Evolutionary conservation across 2,329 filamentous ascomycete species (phyloP).

Genomic region (Talaromyces sp.): DNA sequence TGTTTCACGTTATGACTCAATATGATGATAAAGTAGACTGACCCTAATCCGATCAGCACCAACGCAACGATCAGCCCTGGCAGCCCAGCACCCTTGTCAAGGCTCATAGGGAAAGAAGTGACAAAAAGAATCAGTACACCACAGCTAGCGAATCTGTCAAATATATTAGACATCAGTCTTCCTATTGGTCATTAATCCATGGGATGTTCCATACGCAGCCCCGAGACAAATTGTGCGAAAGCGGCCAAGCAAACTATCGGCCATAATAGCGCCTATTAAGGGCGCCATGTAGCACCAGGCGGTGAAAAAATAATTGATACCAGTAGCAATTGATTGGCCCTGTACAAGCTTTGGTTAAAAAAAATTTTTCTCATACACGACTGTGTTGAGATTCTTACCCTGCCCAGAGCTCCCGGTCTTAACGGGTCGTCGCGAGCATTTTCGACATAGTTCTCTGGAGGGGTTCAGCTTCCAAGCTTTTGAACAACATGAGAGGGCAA

Average conservation of each 20-base stretch:
- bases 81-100: neutral
- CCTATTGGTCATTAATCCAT: neutral
- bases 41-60: constrained; percentile 1
- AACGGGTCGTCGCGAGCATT: neutral
- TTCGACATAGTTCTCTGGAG: neutral
- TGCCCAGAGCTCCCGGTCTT: neutral
- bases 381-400: neutral
- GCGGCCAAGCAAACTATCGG: neutral
- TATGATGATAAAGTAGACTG: neutral
- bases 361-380: neutral
- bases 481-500: neutral
- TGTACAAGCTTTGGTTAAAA: neutral
- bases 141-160: neutral
- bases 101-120: neutral
- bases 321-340: neutral
- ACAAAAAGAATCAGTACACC: neutral
- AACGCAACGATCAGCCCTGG: neutral
- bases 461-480: neutral
- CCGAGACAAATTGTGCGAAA: neutral
- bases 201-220: neutral
- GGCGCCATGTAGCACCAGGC: constrained; percentile 1
- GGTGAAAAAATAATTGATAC: neutral
- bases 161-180: neutral
- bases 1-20: neutral
- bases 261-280: neutral